These are phyloP conservation scores for Corylus americana DNA, from an alignment of 306 rosid genomes.

Conservation along the genomic window DNA sequence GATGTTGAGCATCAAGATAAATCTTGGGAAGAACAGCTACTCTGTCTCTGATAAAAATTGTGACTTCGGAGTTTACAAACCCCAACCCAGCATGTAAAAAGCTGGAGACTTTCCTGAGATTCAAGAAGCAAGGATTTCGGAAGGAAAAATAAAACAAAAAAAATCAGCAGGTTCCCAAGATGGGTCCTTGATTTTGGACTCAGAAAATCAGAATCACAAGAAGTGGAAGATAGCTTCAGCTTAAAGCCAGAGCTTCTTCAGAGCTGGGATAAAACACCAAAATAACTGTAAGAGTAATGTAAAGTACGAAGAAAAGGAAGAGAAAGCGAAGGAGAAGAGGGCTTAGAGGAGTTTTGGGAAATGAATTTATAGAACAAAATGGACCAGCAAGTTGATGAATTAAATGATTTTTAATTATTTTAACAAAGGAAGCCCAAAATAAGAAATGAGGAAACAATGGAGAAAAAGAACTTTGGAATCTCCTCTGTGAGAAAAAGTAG, in stretches of 20 bases:
- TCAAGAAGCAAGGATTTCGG: not conserved
- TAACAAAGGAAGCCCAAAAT: not conserved
- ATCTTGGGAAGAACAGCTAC: not conserved
- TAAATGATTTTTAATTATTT: not conserved
- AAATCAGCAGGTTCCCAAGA: not conserved
- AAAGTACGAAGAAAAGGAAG: constrained; percentile 6
- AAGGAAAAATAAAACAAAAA: not conserved
- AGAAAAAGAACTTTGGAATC: constrained; percentile 31
- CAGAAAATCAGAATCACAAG: constrained; percentile 9
- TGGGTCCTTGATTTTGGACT: not conserved
- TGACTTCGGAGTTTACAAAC: not conserved
- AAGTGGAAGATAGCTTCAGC: constrained; percentile 20
- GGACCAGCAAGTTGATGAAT: constrained; percentile 31
- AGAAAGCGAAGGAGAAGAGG: constrained; percentile 43
- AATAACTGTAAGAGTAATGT: constrained; percentile 16
- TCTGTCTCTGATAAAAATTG: not conserved
- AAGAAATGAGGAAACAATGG: constrained; percentile 4
- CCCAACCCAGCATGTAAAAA: constrained; percentile 11
- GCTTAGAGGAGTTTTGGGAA: not conserved
- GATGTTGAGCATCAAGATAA: constrained; percentile 55
- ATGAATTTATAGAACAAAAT: constrained; percentile 56
- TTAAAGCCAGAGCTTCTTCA: not conserved
- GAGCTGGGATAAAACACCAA: constrained; percentile 18
- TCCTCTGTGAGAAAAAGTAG: not conserved
- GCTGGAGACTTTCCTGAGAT: not conserved